Evolutionary conservation across 1,284 basidiomycete genomes (phyloP), one percentile per base, ranked within the genome.

Genomic region (Salmacisia buchloeana): DNA sequence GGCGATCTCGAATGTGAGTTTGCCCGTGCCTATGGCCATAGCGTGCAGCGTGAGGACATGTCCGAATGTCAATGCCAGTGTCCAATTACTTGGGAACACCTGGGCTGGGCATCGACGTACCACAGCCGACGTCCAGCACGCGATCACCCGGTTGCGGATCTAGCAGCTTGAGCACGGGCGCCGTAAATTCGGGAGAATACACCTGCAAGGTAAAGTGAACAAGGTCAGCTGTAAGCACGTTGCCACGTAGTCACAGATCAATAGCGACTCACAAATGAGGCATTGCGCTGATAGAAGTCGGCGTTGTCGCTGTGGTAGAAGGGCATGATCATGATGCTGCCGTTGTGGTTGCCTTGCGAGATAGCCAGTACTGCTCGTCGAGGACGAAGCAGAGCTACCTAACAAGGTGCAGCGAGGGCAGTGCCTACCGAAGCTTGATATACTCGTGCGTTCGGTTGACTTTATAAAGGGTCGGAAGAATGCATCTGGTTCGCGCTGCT

Each of bases 71-170:
- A 13, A 39, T 9, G 10, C 13, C 31, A 58, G 34, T 29, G 52
- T 23, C 15, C 54, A 57, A 5, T 21, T 18, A n/a, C 18, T 10
- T 38, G 29, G n/a, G 5, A 2, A 12, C 25, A 21, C 18, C 6
- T 21, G 36, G 18, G 6, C 7, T 13, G 2, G 39, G 18, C n/a
- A n/a, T n/a, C n/a, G 6, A 63, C 68, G 38, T 39, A 69, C 69
- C 70, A 54, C 70, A 72, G 3, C 68, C 70, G 0, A 70, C 31
- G 58, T 72, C 70, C 7, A 72, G 61, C 36, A 72, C 61, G 21
- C 33, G 59, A 7, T 72, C 70, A 10, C 68, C 70, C 1, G 65
- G 65, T 29, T 61, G 49, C 1, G 70, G 59, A 59, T 69, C 70
- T 25, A 72, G 66, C 41, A 72, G 63, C 21, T 39, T 10, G n/a